These are phyloP conservation scores for Solanum phureja DNA, from an alignment of 257 asterid species.

Conservation along the genomic window DNA sequence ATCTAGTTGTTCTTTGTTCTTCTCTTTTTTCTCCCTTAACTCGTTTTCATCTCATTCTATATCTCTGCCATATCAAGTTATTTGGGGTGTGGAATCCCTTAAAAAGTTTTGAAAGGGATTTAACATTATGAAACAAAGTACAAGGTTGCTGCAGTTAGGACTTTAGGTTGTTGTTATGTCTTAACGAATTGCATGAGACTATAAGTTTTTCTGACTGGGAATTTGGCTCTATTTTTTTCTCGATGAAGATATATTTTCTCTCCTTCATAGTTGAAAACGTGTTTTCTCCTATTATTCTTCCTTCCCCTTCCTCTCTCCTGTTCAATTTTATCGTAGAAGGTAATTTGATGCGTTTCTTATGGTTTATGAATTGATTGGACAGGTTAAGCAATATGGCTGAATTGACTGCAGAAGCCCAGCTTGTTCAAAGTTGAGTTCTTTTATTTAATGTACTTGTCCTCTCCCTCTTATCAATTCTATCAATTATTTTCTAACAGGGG, in stretches of 20 bases:
- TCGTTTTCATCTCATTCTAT: not conserved
- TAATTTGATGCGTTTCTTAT: not conserved
- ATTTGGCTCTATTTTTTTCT: not conserved
- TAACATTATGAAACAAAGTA: not conserved
- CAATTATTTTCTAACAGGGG: not conserved
- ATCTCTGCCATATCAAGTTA: not conserved
- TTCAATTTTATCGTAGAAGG: not conserved
- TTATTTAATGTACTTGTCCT: not conserved
- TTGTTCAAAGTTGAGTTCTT: constrained; percentile 2
- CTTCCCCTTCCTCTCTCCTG: not conserved
- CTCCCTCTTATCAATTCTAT: not conserved
- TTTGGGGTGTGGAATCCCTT: not conserved
- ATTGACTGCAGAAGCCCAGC: constrained; percentile 1
- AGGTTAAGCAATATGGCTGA: constrained; percentile 4
- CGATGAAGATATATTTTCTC: not conserved
- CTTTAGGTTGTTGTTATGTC: not conserved
- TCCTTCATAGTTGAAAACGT: not conserved
- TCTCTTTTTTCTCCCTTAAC: not conserved
- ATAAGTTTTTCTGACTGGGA: not conserved
- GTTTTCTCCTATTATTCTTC: not conserved
- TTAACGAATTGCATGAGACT: not conserved
- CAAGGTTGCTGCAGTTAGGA: not conserved
- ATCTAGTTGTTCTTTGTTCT: not conserved
- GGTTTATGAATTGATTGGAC: not conserved
- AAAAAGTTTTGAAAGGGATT: not conserved